A percentile compares a stretch with the other conserved stretches of the same genome.
phyloP scores from a whole-genome alignment of 139 green algal genomes.

The Pseudopediastrum boryanum region DNA sequence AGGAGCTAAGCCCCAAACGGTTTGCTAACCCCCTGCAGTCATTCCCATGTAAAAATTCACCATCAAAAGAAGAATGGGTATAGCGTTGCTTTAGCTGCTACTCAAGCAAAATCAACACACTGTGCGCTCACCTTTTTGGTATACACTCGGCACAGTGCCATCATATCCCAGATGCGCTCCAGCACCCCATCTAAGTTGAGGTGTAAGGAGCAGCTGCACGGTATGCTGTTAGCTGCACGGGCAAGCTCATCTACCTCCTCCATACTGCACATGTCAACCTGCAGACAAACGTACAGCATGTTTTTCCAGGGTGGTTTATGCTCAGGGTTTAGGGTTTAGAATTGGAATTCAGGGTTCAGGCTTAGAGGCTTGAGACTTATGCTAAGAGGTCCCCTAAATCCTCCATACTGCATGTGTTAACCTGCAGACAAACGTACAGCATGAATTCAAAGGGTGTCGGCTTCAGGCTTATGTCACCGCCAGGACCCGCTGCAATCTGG shows the following conservation, averaged over 20 bases:
- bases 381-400: constrained; percentile 97
- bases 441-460: no score
- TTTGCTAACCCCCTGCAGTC: no score
- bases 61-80: no score
- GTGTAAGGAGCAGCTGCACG: constrained; percentile 84
- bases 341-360: no score
- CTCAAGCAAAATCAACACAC: no score
- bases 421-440: constrained; percentile 15
- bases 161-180: constrained; percentile 94
- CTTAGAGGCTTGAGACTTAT: no score
- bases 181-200: constrained; percentile 96
- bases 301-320: no score
- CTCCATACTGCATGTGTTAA: constrained; percentile 91
- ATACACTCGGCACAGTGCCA: constrained; percentile 95
- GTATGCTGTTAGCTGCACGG: constrained; percentile 77
- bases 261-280: constrained; percentile 86
- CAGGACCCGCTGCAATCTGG: no score
- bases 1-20: constrained; percentile 89
- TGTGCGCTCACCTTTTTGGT: constrained; percentile 98
- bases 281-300: background rate
- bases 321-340: no score
- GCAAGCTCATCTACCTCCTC: constrained; percentile 97
- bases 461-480: no score
- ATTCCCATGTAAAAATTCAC: no score
- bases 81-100: no score